These are phyloP conservation scores for Puccinia hordei DNA, from an alignment of 1,284 basidiomycete species.

Conservation along the genomic window DNA sequence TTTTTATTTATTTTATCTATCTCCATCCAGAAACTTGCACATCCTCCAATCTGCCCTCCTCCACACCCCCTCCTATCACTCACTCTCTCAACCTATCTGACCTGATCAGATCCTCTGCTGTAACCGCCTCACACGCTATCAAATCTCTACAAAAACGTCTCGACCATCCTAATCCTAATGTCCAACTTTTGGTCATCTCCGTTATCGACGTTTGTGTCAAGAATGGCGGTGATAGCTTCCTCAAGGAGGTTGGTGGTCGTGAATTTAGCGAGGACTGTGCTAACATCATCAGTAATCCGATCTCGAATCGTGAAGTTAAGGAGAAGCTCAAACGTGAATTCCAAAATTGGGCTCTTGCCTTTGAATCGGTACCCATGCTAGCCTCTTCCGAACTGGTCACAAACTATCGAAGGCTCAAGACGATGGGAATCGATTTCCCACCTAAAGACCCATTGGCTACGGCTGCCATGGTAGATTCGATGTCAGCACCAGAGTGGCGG, in stretches of 20 bases:
- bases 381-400: conserved; percentile 69
- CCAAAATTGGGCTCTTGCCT: conserved; percentile 90
- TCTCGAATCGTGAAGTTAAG: conserved; percentile 78
- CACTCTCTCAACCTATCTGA: conserved; percentile 44
- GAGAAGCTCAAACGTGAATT: conserved; percentile 74
- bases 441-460: conserved; percentile 72
- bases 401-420: conserved; percentile 60
- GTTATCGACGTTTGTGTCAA: conserved; percentile 94
- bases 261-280: conserved; percentile 92
- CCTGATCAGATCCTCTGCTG: conserved; percentile 82
- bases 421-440: conserved; percentile 75
- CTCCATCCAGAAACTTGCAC: conserved; percentile 35
- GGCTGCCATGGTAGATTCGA: conserved; percentile 81
- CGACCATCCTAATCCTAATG: conserved; percentile 93
- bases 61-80: conserved; percentile 44
- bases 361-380: conserved; percentile 77
- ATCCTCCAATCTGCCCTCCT: conserved; percentile 47
- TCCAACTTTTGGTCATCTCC: conserved; percentile 80
- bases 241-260: conserved; percentile 77
- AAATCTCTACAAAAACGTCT: conserved; percentile 82
- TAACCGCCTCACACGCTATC: conserved; percentile 82
- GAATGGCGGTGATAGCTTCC: conserved; percentile 93
- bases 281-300: conserved; percentile 66
- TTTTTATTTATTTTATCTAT: neutral
- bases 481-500: conserved; percentile 88